phyloP scores from a whole-genome alignment of 1,284 basidiomycete genomes.

The Sanghuangporus sanghuang region DNA sequence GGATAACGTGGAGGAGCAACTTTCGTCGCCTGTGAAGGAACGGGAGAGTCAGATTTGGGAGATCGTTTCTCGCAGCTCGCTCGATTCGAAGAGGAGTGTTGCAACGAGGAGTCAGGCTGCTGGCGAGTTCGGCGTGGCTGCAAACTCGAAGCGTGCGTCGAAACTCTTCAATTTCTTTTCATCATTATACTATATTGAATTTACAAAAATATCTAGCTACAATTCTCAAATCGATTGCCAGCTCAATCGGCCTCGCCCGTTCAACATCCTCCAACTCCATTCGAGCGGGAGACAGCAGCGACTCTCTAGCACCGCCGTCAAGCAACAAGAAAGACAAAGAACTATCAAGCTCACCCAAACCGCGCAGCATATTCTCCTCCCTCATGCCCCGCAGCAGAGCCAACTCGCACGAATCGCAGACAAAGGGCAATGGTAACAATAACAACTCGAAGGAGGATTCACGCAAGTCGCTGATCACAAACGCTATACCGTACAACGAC shows the following conservation, averaged over 20 bases:
- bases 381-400: not conserved
- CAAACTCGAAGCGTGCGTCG: constrained; percentile 53
- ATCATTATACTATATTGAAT: constrained; percentile 18
- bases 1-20: constrained; percentile 19
- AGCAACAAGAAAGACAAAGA: not conserved
- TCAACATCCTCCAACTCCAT: constrained; percentile 31
- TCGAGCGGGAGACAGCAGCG: constrained; percentile 3
- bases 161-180: constrained; percentile 19
- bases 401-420: constrained; percentile 16
- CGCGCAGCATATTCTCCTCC: not conserved
- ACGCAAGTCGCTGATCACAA: constrained; percentile 39
- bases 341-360: constrained; percentile 1
- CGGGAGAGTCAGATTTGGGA: constrained; percentile 74
- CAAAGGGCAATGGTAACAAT: not conserved
- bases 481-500: constrained; percentile 48
- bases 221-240: constrained; percentile 60
- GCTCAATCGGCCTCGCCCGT: constrained; percentile 62
- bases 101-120: constrained; percentile 27
- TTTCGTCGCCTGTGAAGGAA: constrained; percentile 8
- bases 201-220: constrained; percentile 32
- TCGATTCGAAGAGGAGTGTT: constrained; percentile 40
- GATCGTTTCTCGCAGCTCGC: constrained; percentile 57
- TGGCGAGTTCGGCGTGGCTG: constrained; percentile 62
- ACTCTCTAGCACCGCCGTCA: not conserved
- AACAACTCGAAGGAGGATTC: not conserved